Evolutionary conservation across 768 basidiomycete species (phyloP), one percentile per base, ranked within the genome.

Genomic region (Boletus rubropictus): DNA sequence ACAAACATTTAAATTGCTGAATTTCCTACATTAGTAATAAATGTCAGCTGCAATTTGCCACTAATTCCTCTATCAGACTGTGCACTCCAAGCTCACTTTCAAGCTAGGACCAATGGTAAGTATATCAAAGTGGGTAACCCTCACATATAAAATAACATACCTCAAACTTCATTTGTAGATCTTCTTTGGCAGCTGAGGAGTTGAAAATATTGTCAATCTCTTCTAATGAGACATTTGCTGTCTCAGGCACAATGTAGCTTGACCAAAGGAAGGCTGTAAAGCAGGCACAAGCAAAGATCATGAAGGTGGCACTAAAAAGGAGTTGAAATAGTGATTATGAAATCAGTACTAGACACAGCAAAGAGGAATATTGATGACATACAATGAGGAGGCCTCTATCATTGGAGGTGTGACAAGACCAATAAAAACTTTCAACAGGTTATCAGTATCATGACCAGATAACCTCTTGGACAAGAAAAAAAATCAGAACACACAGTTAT

Each of bases 131-230:
- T 20, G 7, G 24, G 27, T 44, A 5, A 7, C 8, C 10, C 6
- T 21, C 3, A 39, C 5, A 35, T 24, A 38, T 24, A 17, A 10
- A 29, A 42, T 37, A 14, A 17, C 14, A 29, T 46, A 86, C 86
- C 76, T 84, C 72, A 24, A 59, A 57, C 52, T 77, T 80, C 50
- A 77, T 51, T 14, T 58, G 57, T 8, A 62, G 57, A 54, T 88
- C 84, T 44, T 81, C 80, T 32, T 56, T 67, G 0, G 77, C 82
- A 14, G 72, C 80, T n/a, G 74, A 69, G 1, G 79, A 78, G 33
- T 70, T 71, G 56, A 89, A 89, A 10, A 88, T 66, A 7, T 65
- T 71, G 58, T 90, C 87, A 39, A 89, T 80, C 60, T 87, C 86
- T 54, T 90, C 88, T 1, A 89, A 64, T 7, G 86, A 80, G 4